These are phyloP conservation scores for Phytophthora tubulina DNA, from an alignment of 352 stramenopile genomes.

Conservation along the genomic window DNA sequence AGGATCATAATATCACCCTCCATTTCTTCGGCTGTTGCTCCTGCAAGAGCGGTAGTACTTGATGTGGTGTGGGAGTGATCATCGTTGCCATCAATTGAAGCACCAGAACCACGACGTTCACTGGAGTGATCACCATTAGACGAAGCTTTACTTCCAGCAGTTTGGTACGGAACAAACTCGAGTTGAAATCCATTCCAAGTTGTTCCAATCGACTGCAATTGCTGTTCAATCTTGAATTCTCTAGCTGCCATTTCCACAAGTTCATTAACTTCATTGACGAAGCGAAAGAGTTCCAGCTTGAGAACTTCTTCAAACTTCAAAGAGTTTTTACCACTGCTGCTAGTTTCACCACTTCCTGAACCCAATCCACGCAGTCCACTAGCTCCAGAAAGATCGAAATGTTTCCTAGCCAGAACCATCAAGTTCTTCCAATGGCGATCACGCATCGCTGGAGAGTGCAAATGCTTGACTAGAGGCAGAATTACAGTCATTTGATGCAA, in stretches of 20 bases:
- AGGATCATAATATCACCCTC: slow-evolving; percentile 91
- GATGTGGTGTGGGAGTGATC: background rate
- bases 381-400: slow-evolving; percentile 77
- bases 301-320: slow-evolving; percentile 94
- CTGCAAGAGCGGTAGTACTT: slow-evolving; percentile 11
- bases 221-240: slow-evolving; percentile 98
- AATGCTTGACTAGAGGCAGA: slow-evolving; percentile 90
- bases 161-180: slow-evolving; percentile 93
- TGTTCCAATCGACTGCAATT: slow-evolving; percentile 93
- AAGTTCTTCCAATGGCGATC: slow-evolving; percentile 92
- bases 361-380: slow-evolving; percentile 20
- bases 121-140: slow-evolving; percentile 4
- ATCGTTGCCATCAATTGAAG: slow-evolving; percentile 1
- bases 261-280: slow-evolving; percentile 95
- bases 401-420: slow-evolving; percentile 86
- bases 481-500: slow-evolving; percentile 94
- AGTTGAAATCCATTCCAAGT: slow-evolving; percentile 93
- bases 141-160: slow-evolving; percentile 39
- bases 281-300: slow-evolving; percentile 91
- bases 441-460: slow-evolving; percentile 90
- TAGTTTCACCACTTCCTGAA: slow-evolving; percentile 9
- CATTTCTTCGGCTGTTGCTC: slow-evolving; percentile 32
- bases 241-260: slow-evolving; percentile 95
- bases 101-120: slow-evolving; percentile 2
- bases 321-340: slow-evolving; percentile 32